A percentile compares a stretch with the other conserved stretches of the same genome.
Conservation (phyloP, 805 yeast genomes). For the Saccharomycopsis oosterbeekiorum region DNA sequence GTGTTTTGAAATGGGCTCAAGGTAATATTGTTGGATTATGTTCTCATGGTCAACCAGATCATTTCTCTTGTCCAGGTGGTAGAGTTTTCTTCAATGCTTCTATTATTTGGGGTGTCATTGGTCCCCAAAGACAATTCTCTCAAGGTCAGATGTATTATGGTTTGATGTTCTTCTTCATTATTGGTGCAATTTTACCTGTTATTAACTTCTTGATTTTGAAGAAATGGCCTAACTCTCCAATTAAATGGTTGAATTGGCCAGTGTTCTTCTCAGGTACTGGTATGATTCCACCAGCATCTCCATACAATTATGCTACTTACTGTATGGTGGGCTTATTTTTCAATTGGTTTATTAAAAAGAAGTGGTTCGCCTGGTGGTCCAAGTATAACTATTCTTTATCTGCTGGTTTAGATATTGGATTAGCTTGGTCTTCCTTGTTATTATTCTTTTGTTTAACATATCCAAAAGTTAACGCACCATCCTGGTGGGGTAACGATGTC, state of each 20-base stretch:
- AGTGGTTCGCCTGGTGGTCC: slow-evolving; percentile 63
- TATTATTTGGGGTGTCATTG: slow-evolving; percentile 56
- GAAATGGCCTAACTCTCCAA: slow-evolving; percentile 31
- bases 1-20: slow-evolving; percentile 35
- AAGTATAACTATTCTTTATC: slow-evolving; percentile 61
- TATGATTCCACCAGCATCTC: slow-evolving; percentile 59
- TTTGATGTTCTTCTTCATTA: slow-evolving; percentile 47
- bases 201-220: slow-evolving; percentile 31
- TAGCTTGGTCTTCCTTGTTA: slow-evolving; percentile 51
- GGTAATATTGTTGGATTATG: slow-evolving; percentile 34
- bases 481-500: slow-evolving; percentile 64
- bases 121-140: slow-evolving; percentile 49
- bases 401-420: slow-evolving; percentile 57
- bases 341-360: slow-evolving; percentile 46
- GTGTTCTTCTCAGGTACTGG: slow-evolving; percentile 46
- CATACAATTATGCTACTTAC: slow-evolving; percentile 50
- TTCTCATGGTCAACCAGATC: slow-evolving; percentile 30
- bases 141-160: slow-evolving; percentile 40
- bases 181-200: slow-evolving; percentile 42
- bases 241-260: slow-evolving; percentile 49
- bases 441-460: slow-evolving; percentile 44
- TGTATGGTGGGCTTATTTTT: slow-evolving; percentile 45
- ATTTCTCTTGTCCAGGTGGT: slow-evolving; percentile 39
- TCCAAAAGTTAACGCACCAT: slow-evolving; percentile 30
- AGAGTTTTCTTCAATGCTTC: slow-evolving; percentile 45